A percentile compares a stretch with the other conserved stretches of the same genome.
Evolutionary conservation across 164 flowering plant species (phyloP).

Genomic region (Dillenia suffruticosa): DNA sequence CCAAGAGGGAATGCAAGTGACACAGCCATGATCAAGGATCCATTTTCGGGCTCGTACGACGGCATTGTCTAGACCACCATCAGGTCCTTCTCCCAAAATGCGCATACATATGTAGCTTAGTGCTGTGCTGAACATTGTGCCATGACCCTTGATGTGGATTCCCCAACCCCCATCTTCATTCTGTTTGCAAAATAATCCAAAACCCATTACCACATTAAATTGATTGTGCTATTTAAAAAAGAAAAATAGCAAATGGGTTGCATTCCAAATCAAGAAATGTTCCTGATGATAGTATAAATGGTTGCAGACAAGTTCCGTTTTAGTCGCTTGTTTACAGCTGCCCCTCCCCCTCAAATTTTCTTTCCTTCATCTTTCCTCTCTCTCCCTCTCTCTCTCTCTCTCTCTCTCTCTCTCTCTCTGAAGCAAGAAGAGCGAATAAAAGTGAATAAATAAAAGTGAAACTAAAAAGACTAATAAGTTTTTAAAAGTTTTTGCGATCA

Average conservation of each 20-base stretch:
- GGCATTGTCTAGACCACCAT: conserved; percentile 8
- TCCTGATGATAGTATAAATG: conserved; percentile 56
- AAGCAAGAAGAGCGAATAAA: no score
- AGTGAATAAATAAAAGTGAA: no score
- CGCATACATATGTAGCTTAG: conserved; percentile 14
- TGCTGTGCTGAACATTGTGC: conserved; percentile 17
- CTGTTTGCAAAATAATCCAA: background rate
- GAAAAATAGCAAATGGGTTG: background rate
- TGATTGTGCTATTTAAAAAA: no score
- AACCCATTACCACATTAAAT: no score
- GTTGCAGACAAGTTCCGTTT: no score
- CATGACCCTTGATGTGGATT: conserved; percentile 12
- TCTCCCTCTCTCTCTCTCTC: no score
- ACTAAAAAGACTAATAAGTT: no score
- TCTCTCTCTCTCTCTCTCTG: no score
- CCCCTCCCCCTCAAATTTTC: no score
- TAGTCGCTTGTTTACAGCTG: conserved; percentile 26
- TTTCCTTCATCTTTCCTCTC: no score
- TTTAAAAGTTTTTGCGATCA: no score
- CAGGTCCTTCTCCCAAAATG: conserved; percentile 15
- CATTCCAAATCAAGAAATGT: background rate
- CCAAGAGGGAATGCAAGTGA: conserved; percentile 18
- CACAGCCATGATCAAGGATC: conserved; percentile 21
- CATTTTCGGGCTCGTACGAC: conserved; percentile 7
- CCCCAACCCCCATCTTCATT: conserved; percentile 6